A percentile compares a stretch with the other conserved stretches of the same genome.
phyloP scores from a whole-genome alignment of 148 eudicot species.

The Cornus controversa region DNA sequence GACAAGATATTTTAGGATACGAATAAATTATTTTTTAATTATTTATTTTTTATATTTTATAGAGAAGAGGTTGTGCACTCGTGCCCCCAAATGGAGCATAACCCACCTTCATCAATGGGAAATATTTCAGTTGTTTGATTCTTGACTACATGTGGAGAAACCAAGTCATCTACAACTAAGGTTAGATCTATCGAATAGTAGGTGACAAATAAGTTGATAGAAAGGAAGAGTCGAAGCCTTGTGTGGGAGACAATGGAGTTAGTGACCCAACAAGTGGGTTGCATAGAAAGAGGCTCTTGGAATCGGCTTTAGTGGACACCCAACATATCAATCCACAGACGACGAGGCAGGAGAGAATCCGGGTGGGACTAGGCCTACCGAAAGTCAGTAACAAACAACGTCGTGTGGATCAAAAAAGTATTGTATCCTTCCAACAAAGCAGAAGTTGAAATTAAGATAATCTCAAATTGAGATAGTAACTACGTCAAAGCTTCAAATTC shows the following conservation, averaged over 20 bases:
- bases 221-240: slow-evolving; percentile 67
- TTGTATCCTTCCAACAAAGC: too few relatives aligned
- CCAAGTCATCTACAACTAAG: slow-evolving; percentile 84
- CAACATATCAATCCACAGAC: slow-evolving; percentile 75
- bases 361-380: slow-evolving; percentile 55
- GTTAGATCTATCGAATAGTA: slow-evolving; percentile 51
- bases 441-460: too few relatives aligned
- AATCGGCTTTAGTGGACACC: slow-evolving; percentile 67
- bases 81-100: slow-evolving; percentile 75
- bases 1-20: too few relatives aligned
- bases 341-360: slow-evolving; percentile 72
- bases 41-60: too few relatives aligned
- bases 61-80: slow-evolving; percentile 57
- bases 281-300: slow-evolving; percentile 56
- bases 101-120: slow-evolving; percentile 63
- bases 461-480: too few relatives aligned
- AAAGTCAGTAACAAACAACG: slow-evolving; percentile 54
- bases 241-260: slow-evolving; percentile 62
- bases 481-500: too few relatives aligned
- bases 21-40: too few relatives aligned
- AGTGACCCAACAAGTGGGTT: slow-evolving; percentile 67
- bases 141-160: slow-evolving; percentile 92
- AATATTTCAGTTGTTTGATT: slow-evolving; percentile 76
- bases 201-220: slow-evolving; percentile 54
- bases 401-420: slow-evolving; percentile 71